Conservation (phyloP, 139 green algal genomes). For the Chlorella sp. region DNA sequence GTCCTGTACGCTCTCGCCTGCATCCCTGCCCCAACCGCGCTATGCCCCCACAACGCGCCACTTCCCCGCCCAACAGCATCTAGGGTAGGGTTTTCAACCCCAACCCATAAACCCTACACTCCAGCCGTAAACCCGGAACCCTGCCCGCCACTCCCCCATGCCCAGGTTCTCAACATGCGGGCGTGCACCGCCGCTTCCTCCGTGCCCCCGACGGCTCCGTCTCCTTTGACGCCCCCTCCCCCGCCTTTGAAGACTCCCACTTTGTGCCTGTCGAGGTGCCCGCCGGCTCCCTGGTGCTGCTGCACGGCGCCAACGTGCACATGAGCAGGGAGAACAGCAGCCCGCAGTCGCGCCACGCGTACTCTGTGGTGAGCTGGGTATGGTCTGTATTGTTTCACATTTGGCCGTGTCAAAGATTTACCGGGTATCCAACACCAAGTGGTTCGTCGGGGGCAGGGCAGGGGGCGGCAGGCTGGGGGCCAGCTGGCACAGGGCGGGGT, state of each 20-base stretch:
- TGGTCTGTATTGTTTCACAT: too few species aligned
- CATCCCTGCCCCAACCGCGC: neutral
- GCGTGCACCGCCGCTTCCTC: slow-evolving; percentile 61
- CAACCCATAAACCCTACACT: neutral
- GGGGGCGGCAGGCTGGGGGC: too few species aligned
- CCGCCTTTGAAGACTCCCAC: slow-evolving; percentile 56
- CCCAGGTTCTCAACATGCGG: slow-evolving; percentile 55
- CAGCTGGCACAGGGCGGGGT: too few species aligned
- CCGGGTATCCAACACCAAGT: too few species aligned
- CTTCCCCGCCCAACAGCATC: too few species aligned
- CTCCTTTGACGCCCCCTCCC: slow-evolving; percentile 59
- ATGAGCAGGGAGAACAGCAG: slow-evolving; percentile 59
- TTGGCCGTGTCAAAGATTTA: too few species aligned
- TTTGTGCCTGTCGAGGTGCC: slow-evolving; percentile 78
- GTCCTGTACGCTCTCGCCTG: too few species aligned
- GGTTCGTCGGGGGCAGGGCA: too few species aligned
- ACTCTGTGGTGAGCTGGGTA: slow-evolving; percentile 58
- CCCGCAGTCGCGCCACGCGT: slow-evolving; percentile 75
- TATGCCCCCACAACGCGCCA: neutral
- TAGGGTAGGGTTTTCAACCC: too few species aligned
- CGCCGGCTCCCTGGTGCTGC: slow-evolving; percentile 85
- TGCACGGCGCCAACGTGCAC: slow-evolving; percentile 88
- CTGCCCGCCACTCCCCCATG: neutral
- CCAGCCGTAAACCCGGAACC: neutral
- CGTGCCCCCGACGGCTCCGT: slow-evolving; percentile 42